A percentile compares a stretch with the other conserved stretches of the same genome.
Evolutionary conservation across 371 early-diverging fungal genomes (phyloP).

Genomic region (Mortierella sp.): DNA sequence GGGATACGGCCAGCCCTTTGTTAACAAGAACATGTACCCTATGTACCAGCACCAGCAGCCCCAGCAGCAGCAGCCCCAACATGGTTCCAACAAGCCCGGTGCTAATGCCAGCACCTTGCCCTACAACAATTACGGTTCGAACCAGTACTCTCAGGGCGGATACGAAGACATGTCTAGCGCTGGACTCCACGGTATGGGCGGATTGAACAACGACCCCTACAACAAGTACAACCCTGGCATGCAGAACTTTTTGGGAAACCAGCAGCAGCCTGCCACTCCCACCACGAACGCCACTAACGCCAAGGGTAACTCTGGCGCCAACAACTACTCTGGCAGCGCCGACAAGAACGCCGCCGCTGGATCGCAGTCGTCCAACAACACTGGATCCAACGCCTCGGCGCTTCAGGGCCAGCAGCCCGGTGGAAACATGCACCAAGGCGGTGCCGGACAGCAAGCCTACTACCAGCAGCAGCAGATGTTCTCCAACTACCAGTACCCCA

Average conservation of each 20-base stretch:
- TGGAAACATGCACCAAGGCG: constrained; percentile 14
- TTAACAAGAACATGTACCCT: constrained; percentile 89
- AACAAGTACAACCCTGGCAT: constrained; percentile 55
- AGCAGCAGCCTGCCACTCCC: constrained; percentile 38
- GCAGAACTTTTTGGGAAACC: constrained; percentile 48
- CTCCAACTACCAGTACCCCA: constrained; percentile 55
- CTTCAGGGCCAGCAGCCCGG: constrained; percentile 48
- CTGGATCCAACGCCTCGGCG: constrained; percentile 30
- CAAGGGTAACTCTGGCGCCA: constrained; percentile 27
- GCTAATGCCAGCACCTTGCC: constrained; percentile 43
- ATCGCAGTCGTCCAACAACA: constrained; percentile 25
- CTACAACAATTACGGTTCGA: constrained; percentile 49
- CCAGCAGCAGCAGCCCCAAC: constrained; percentile 37
- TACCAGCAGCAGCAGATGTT: constrained; percentile 60
- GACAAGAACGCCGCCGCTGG: constrained; percentile 35
- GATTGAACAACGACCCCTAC: constrained; percentile 45
- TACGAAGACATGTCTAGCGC: constrained; percentile 54
- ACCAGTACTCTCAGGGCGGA: constrained; percentile 48
- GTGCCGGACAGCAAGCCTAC: constrained; percentile 36
- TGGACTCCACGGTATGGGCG: constrained; percentile 51
- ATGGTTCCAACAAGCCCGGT: constrained; percentile 47
- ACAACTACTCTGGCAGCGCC: constrained; percentile 34
- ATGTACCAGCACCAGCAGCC: constrained; percentile 69
- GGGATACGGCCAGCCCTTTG: constrained; percentile 86
- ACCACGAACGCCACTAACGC: constrained; percentile 27